These are phyloP conservation scores for Lodderomyces jiufengensis DNA, from an alignment of 1,139 yeast genomes.

Conservation along the genomic window DNA sequence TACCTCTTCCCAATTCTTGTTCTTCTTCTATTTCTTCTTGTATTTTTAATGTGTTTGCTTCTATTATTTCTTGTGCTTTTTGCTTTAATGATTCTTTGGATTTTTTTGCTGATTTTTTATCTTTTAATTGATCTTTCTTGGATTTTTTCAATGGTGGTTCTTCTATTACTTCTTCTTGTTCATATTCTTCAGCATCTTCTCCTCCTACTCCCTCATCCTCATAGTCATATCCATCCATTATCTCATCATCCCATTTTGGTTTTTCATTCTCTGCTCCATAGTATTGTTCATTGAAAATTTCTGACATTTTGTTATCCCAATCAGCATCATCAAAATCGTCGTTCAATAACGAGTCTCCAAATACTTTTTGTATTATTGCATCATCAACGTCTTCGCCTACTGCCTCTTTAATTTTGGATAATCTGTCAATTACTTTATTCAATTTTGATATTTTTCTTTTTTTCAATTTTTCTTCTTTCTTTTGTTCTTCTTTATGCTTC, in stretches of 20 bases:
- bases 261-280: slow-evolving; percentile 53
- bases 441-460: slow-evolving; percentile 74
- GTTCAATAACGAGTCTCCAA: slow-evolving; percentile 71
- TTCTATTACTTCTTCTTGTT: slow-evolving; percentile 20
- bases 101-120: slow-evolving; percentile 60
- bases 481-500: slow-evolving; percentile 48
- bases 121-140: slow-evolving; percentile 49
- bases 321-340: slow-evolving; percentile 89
- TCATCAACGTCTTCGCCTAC: slow-evolving; percentile 75
- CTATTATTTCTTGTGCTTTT: slow-evolving; percentile 70
- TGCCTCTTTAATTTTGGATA: slow-evolving; percentile 74
- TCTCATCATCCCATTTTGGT: slow-evolving; percentile 36
- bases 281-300: slow-evolving; percentile 79
- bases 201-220: slow-evolving; percentile 34
- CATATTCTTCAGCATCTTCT: slow-evolving; percentile 32
- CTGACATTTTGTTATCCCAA: slow-evolving; percentile 87
- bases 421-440: slow-evolving; percentile 72
- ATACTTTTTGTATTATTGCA: slow-evolving; percentile 57
- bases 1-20: slow-evolving; percentile 32
- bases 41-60: slow-evolving; percentile 35
- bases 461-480: slow-evolving; percentile 59
- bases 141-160: slow-evolving; percentile 36
- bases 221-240: slow-evolving; percentile 22
- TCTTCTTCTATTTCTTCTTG: slow-evolving; percentile 68
- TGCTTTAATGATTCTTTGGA: slow-evolving; percentile 59